Evolutionary conservation across 345 rosid species (phyloP).

Genomic region (Mangifera indica): DNA sequence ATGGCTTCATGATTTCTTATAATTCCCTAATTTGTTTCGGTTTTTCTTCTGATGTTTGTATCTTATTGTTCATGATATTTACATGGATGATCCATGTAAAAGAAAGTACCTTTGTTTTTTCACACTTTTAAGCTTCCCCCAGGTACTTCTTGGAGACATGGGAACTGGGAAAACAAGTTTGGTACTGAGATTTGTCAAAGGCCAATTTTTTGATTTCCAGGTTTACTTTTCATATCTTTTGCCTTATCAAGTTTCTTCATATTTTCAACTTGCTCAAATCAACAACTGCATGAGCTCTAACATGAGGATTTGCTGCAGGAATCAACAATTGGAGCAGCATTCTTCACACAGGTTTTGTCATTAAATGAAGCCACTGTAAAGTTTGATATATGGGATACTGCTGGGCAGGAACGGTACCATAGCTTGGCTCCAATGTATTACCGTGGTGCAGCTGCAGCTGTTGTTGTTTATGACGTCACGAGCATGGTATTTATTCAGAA

Average conservation of each 20-base stretch:
- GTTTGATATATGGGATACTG: constrained; percentile 85
- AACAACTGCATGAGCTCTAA: constrained; percentile 13
- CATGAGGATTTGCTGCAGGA: constrained; percentile 37
- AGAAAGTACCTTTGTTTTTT: neutral
- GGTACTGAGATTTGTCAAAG: constrained; percentile 72
- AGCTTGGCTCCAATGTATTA: constrained; percentile 90
- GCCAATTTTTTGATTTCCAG: constrained; percentile 74
- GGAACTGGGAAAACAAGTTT: constrained; percentile 82
- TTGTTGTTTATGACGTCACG: constrained; percentile 72
- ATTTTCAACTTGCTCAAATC: neutral
- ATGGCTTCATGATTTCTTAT: neutral
- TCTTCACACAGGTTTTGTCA: constrained; percentile 74
- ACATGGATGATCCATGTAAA: neutral
- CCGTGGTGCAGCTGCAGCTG: constrained; percentile 84
- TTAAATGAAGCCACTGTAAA: constrained; percentile 62
- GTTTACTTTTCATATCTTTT: constrained; percentile 20
- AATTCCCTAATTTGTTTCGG: neutral
- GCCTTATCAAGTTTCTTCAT: neutral
- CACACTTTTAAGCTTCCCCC: constrained; percentile 11
- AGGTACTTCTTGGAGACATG: constrained; percentile 88
- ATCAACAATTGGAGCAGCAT: constrained; percentile 83
- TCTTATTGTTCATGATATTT: neutral
- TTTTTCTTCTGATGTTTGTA: neutral
- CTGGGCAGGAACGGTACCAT: constrained; percentile 83
- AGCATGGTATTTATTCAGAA: constrained; percentile 48